Evolutionary conservation across 192 early-diverging fungal genomes (phyloP).

Genomic region (Podila horticola): DNA sequence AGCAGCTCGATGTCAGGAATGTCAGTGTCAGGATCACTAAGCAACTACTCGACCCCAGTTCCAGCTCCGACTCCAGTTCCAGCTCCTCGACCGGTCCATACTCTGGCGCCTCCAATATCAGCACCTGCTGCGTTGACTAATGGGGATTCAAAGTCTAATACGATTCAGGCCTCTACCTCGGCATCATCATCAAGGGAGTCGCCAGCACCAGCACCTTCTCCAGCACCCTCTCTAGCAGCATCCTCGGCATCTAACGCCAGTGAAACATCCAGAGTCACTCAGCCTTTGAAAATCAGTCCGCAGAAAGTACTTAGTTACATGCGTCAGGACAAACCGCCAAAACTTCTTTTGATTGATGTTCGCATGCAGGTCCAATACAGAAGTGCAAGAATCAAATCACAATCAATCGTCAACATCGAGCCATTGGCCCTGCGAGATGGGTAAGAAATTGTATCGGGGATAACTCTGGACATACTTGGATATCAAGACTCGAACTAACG

Average conservation of each 20-base stretch:
- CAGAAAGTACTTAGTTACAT: slow-evolving; percentile 51
- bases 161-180: background rate
- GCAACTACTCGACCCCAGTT: background rate
- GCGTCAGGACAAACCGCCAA: slow-evolving; percentile 47
- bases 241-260: slow-evolving; percentile 9
- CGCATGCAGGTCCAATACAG: slow-evolving; percentile 75
- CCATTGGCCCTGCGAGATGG: slow-evolving; percentile 67
- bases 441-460: slow-evolving; percentile 34
- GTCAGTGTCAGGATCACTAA: background rate
- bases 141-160: slow-evolving; percentile 20
- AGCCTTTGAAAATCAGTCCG: slow-evolving; percentile 51
- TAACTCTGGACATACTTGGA: background rate
- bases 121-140: background rate
- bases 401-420: slow-evolving; percentile 77
- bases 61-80: background rate
- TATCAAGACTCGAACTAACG: background rate
- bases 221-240: slow-evolving; percentile 3
- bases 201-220: slow-evolving; percentile 20
- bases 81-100: background rate
- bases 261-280: slow-evolving; percentile 30
- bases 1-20: background rate
- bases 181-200: background rate
- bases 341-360: slow-evolving; percentile 80
- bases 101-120: background rate
- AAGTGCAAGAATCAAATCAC: slow-evolving; percentile 74